Percentiles rank a stretch among this genome's conserved stretches.
Conservation (phyloP, 2,329 filamentous ascomycete genomes). For the Scedosporium apiospermum region DNA sequence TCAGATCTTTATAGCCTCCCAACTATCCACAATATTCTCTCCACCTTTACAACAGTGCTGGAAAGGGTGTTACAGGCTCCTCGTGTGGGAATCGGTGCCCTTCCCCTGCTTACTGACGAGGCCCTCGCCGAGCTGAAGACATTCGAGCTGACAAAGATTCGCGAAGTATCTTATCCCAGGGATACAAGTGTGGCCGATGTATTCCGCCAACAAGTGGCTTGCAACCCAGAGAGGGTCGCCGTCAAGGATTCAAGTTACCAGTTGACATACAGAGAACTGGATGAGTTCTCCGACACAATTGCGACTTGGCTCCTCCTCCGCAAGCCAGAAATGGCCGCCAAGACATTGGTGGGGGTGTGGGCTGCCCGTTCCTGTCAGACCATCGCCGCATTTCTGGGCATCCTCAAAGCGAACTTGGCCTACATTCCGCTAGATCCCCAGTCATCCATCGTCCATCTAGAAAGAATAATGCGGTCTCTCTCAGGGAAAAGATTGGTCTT, state of each 20-base stretch:
- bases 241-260: conserved; percentile 10
- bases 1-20: not conserved
- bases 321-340: conserved; percentile 1
- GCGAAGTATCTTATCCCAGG: conserved; percentile 8
- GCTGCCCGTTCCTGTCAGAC: conserved; percentile 15
- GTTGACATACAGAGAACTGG: conserved; percentile 15
- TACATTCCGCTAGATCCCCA: conserved; percentile 17
- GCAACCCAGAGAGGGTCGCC: conserved; percentile 8
- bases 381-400: conserved; percentile 14
- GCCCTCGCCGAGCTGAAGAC: conserved; percentile 4
- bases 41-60: conserved; percentile 11
- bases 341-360: conserved; percentile 13
- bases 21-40: conserved; percentile 12
- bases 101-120: not conserved
- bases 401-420: conserved; percentile 16
- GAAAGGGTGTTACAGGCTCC: not conserved
- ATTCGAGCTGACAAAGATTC: conserved; percentile 9
- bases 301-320: conserved; percentile 10
- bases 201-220: conserved; percentile 13
- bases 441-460: conserved; percentile 10
- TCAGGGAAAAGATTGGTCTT: conserved; percentile 7
- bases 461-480: conserved; percentile 11
- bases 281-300: conserved; percentile 12
- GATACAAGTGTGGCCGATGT: conserved; percentile 15
- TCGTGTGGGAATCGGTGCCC: not conserved